Conservation (phyloP, 179 eudicot genomes). For the Pouteria campechiana region DNA sequence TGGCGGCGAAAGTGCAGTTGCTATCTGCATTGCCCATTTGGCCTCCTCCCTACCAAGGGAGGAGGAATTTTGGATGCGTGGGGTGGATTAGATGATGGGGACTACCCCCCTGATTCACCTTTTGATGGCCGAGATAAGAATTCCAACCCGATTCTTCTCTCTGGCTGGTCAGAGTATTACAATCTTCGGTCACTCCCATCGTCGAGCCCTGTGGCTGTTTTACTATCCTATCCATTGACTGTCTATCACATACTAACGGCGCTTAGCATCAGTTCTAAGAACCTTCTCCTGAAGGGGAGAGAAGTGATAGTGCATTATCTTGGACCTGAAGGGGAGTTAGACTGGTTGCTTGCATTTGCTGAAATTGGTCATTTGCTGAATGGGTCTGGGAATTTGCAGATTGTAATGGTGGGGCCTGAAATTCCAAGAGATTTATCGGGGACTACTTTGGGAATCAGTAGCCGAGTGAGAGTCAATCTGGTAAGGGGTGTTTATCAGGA, state of each 20-base stretch:
- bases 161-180: conserved; percentile 48
- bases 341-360: conserved; percentile 46
- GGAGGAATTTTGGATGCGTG: conserved; percentile 31
- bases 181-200: conserved; percentile 35
- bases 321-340: conserved; percentile 45
- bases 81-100: conserved; percentile 46
- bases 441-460: conserved; percentile 30
- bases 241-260: conserved; percentile 36
- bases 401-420: conserved; percentile 46
- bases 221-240: conserved; percentile 40
- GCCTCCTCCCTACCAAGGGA: conserved; percentile 30
- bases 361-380: conserved; percentile 41
- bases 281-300: conserved; percentile 29
- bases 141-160: conserved; percentile 33
- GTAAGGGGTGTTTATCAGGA: conserved; percentile 43
- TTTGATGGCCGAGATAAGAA: conserved; percentile 17
- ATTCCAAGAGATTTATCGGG: conserved; percentile 31
- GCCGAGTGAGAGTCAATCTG: conserved; percentile 31
- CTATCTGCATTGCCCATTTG: conserved; percentile 34
- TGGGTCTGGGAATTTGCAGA: conserved; percentile 29
- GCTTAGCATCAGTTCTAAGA: conserved; percentile 25
- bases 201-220: conserved; percentile 43
- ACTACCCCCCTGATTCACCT: conserved; percentile 34
- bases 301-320: conserved; percentile 45
- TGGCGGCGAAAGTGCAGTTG: conserved; percentile 50